phyloP scores from a whole-genome alignment of 2,329 filamentous ascomycete genomes.

The Colletotrichum sansevieriae region DNA sequence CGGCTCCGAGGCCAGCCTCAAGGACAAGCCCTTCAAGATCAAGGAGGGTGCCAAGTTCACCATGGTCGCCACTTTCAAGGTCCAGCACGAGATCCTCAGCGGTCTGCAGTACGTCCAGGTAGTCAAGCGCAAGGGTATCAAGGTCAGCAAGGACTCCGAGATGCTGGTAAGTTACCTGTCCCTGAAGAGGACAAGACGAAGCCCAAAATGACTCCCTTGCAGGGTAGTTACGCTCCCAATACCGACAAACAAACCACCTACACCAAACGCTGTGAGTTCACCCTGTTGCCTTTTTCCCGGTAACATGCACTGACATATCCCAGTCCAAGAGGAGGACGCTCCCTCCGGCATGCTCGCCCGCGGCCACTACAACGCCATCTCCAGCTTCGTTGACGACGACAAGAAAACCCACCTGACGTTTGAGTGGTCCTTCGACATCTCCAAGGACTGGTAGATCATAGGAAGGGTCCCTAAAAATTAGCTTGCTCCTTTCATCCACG shows the following conservation, averaged over 20 bases:
- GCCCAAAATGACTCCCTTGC: constrained; percentile 43
- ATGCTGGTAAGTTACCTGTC: constrained; percentile 83
- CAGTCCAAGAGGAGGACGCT: constrained; percentile 92
- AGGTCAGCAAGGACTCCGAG: constrained; percentile 92
- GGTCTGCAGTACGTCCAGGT: constrained; percentile 96
- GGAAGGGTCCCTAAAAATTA: background rate
- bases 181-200: background rate
- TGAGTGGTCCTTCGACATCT: constrained; percentile 96
- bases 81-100: constrained; percentile 95
- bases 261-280: constrained; percentile 87
- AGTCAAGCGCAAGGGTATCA: constrained; percentile 89
- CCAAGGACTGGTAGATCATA: constrained; percentile 86
- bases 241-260: constrained; percentile 89
- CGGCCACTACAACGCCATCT: constrained; percentile 89
- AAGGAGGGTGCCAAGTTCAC: constrained; percentile 95
- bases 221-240: constrained; percentile 95
- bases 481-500: background rate
- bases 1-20: constrained; percentile 81
- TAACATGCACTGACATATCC: constrained; percentile 29
- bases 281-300: constrained; percentile 8
- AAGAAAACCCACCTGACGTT: constrained; percentile 91
- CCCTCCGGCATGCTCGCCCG: constrained; percentile 91
- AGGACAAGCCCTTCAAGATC: constrained; percentile 95
- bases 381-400: constrained; percentile 96
- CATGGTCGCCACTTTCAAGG: constrained; percentile 94